Base-by-base conservation (phyloP, 768 basidiomycete species). In the Suillus brevipes region DNA sequence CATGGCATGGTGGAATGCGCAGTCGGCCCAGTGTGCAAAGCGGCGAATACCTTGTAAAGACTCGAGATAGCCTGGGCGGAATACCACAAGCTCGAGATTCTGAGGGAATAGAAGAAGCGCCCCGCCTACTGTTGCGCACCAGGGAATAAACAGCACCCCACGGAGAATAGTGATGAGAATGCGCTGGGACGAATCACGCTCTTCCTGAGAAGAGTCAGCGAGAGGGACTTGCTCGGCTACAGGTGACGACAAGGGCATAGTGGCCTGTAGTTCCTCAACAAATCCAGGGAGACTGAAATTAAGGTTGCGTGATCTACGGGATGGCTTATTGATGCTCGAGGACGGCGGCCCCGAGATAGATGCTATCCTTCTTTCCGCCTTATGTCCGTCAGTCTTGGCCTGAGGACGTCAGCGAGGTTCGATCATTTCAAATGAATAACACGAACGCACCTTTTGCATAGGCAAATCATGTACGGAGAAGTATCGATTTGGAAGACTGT, bases 21-120 rank as follows among this genome's bases (percentile, higher is more conserved):
- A 78, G 14, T 78, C 73, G 3, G 73, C 77, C 79, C 79, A 80
- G 57, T 80, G 71, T 25, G 75, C 73, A 45, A 78, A 78, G 36
- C 79, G 78, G n/a, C 73, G 73, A n/a, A 75, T 60, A n/a, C 78
- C 78, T 52, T 60, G 71, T 1, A 67, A 68, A 40, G 74, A 70
- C 2, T 68, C 20, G 14, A 73, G 55, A 71, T 78, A 79, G 23
- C 78, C 77, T 1, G 71, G 16, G 23, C 60, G 55, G 62, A 79
- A 79, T 13, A 75, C 63, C 65, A 78, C 67, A 49, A 50, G 45
- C 34, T 74, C 75, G 28, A 74, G 67, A 37, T 71, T 64, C 20
- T 37, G 49, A 10, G 79, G 77, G 55, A 69, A 73, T 34, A 79
- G 65, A 25, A 78, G 63, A 56, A 79, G 64, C 38, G 73, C 64